Percentiles rank a stretch among this genome's conserved stretches.
Evolutionary conservation across 1,284 basidiomycete species (phyloP).

Genomic region (Agaricales sp.): DNA sequence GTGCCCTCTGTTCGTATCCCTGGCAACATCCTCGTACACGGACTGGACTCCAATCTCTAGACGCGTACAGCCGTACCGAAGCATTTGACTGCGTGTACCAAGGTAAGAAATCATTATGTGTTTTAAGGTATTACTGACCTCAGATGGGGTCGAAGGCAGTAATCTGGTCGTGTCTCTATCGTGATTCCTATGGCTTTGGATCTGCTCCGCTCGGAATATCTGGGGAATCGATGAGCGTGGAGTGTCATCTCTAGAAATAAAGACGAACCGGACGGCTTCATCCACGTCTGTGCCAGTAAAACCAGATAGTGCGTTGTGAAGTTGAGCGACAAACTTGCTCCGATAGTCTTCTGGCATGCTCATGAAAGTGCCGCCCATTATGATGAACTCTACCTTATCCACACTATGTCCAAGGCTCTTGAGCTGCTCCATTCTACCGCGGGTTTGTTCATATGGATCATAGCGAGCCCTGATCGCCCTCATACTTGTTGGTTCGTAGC

Average conservation of each 20-base stretch:
- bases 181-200: conserved; percentile 99
- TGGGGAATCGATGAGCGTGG: conserved; percentile 18
- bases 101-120: conserved; percentile 5
- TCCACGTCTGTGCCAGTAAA: conserved; percentile 92
- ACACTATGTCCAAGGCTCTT: conserved; percentile 93
- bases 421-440: conserved; percentile 91
- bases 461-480: conserved; percentile 96
- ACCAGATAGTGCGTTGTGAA: conserved; percentile 95
- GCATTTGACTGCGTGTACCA: conserved; percentile 74
- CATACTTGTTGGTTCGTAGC: conserved; percentile 98
- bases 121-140: conserved; percentile 33
- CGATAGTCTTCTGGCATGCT: conserved; percentile 97
- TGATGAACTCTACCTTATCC: conserved; percentile 98
- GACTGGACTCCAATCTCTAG: conserved; percentile 98
- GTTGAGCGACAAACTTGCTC: conserved; percentile 87
- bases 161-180: conserved; percentile 97
- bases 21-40: conserved; percentile 97
- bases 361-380: conserved; percentile 99
- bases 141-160: conserved; percentile 94
- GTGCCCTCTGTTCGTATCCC: conserved; percentile 97
- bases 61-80: conserved; percentile 96
- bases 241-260: not conserved
- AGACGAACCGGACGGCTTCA: conserved; percentile 77
- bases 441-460: conserved; percentile 97
- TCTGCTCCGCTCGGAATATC: conserved; percentile 93